These are phyloP conservation scores for sunflower (Helianthus annuus) DNA, from an alignment of 129 eudicot genomes.

Conservation along the genomic window DNA sequence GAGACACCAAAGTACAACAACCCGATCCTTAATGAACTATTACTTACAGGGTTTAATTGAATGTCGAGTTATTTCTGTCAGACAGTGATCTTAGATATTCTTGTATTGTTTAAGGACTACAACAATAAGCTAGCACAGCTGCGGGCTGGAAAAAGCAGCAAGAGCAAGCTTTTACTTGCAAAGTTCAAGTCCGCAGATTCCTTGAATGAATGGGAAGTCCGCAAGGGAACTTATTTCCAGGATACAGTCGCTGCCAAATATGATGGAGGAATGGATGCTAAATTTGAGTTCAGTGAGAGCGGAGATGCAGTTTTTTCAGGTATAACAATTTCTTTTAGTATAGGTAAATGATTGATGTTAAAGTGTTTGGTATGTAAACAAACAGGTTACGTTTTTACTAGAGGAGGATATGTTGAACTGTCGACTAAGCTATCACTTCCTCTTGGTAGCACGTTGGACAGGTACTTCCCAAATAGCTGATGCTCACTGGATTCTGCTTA, in stretches of 20 bases:
- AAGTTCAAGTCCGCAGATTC: slow-evolving; percentile 90
- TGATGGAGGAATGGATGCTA: slow-evolving; percentile 99
- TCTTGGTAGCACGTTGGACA: slow-evolving; percentile 86
- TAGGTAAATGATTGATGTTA: background rate
- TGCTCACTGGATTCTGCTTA: background rate
- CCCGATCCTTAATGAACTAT: no score
- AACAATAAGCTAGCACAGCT: slow-evolving; percentile 92
- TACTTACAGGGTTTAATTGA: no score
- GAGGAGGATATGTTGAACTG: slow-evolving; percentile 96
- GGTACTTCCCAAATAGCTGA: slow-evolving; percentile 44
- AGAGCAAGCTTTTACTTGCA: slow-evolving; percentile 92
- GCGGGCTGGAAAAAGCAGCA: slow-evolving; percentile 98
- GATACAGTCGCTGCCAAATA: slow-evolving; percentile 76
- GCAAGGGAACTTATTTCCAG: slow-evolving; percentile 91
- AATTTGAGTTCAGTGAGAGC: slow-evolving; percentile 65
- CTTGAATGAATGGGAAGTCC: slow-evolving; percentile 80
- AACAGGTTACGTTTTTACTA: slow-evolving; percentile 78
- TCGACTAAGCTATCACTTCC: slow-evolving; percentile 85
- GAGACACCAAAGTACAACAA: no score
- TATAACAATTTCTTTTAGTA: slow-evolving; percentile 18
- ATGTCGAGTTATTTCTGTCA: no score
- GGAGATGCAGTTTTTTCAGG: slow-evolving; percentile 89
- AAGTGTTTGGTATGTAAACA: background rate
- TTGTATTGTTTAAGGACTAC: slow-evolving; percentile 56
- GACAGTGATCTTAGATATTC: background rate